These are phyloP conservation scores for Trichoderma breve DNA, from an alignment of 2,329 filamentous ascomycete species.

Conservation along the genomic window DNA sequence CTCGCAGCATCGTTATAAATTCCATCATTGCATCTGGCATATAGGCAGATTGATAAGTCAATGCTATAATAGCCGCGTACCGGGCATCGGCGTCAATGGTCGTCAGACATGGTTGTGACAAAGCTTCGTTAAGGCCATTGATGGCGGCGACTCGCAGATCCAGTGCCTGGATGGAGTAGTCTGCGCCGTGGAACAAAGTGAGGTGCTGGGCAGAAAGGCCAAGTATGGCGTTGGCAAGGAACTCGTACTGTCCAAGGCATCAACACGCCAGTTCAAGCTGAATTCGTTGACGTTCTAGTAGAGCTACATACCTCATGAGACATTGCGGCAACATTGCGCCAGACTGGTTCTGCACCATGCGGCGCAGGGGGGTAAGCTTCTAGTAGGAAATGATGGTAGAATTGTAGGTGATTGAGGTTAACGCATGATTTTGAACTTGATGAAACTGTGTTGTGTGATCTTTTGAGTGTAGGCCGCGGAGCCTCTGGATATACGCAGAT, in stretches of 20 bases:
- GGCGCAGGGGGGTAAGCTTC: slow-evolving; percentile 43
- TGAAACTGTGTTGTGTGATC: not conserved
- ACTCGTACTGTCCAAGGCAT: slow-evolving; percentile 34
- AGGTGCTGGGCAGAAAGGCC: slow-evolving; percentile 42
- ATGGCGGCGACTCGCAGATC: slow-evolving; percentile 40
- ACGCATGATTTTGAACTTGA: slow-evolving; percentile 28
- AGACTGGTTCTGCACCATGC: slow-evolving; percentile 36
- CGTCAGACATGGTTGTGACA: slow-evolving; percentile 31
- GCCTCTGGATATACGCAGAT: slow-evolving; percentile 34
- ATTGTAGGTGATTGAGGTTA: slow-evolving; percentile 45
- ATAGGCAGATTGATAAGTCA: slow-evolving; percentile 40
- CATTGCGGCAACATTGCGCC: slow-evolving; percentile 38
- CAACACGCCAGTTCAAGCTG: not conserved
- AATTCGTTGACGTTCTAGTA: too few species aligned
- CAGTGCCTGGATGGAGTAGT: slow-evolving; percentile 31
- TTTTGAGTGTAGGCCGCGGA: not conserved
- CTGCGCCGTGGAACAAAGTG: slow-evolving; percentile 24
- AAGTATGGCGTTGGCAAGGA: slow-evolving; percentile 43
- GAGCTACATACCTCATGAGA: slow-evolving; percentile 34
- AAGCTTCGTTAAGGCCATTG: slow-evolving; percentile 34
- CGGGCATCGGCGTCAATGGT: slow-evolving; percentile 37
- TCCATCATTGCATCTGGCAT: slow-evolving; percentile 41
- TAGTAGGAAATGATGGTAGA: slow-evolving; percentile 53
- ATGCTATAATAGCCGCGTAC: slow-evolving; percentile 37
- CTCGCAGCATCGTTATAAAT: slow-evolving; percentile 40